Evolutionary conservation across 2,329 filamentous ascomycete species (phyloP).

Genomic region (Colletotrichum tamarilloi): DNA sequence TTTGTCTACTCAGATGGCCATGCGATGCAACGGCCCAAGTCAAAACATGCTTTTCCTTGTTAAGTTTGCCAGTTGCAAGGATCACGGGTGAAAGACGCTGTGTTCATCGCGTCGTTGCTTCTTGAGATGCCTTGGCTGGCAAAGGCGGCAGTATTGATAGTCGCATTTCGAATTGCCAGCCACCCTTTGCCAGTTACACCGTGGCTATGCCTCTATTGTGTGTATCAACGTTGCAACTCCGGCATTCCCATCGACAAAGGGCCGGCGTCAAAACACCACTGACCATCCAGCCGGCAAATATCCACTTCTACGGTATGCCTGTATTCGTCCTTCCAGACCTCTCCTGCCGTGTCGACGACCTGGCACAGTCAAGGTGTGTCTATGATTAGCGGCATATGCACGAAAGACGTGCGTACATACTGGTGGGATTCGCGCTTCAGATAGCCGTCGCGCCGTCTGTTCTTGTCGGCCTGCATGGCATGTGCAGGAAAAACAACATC

Average conservation of each 20-base stretch:
- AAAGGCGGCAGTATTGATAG: neutral
- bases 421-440: slow-evolving; percentile 33
- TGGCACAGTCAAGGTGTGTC: slow-evolving; percentile 30
- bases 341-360: slow-evolving; percentile 24
- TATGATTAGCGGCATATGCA: slow-evolving; percentile 37
- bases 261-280: slow-evolving; percentile 3
- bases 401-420: slow-evolving; percentile 36
- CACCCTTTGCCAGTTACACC: neutral
- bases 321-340: slow-evolving; percentile 20
- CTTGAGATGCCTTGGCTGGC: neutral
- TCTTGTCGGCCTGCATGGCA: slow-evolving; percentile 25
- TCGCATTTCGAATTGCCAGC: neutral
- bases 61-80: slow-evolving; percentile 2
- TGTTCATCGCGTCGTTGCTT: slow-evolving; percentile 16
- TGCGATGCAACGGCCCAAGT: slow-evolving; percentile 26
- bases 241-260: slow-evolving; percentile 9
- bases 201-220: slow-evolving; percentile 5
- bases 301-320: slow-evolving; percentile 26
- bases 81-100: slow-evolving; percentile 7
- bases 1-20: slow-evolving; percentile 1
- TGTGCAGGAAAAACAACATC: slow-evolving; percentile 24
- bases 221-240: slow-evolving; percentile 8
- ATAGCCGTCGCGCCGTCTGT: slow-evolving; percentile 33
- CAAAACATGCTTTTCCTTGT: slow-evolving; percentile 5
- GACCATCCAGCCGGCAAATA: slow-evolving; percentile 1